Evolutionary conservation across 2,329 filamentous ascomycete genomes (phyloP).

Genomic region (Dothideomycetidae sp.): DNA sequence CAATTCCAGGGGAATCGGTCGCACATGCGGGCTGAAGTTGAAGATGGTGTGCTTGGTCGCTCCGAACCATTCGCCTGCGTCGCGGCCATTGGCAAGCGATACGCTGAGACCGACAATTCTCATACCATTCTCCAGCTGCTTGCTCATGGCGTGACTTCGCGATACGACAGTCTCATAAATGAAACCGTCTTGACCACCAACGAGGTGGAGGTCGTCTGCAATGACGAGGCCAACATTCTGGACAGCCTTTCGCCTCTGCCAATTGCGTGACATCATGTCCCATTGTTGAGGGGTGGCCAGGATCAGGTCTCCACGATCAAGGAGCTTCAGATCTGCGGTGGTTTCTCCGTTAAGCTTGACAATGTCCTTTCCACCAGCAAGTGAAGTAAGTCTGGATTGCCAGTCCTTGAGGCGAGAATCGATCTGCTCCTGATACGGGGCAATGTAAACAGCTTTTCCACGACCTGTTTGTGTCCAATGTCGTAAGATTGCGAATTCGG

Average conservation of each 20-base stretch:
- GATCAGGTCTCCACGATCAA: conserved; percentile 78
- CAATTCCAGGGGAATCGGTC: conserved; percentile 78
- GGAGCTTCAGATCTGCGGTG: conserved; percentile 72
- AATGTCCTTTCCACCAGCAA: conserved; percentile 75
- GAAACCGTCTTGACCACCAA: conserved; percentile 75
- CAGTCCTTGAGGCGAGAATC: conserved; percentile 73
- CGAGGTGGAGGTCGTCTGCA: conserved; percentile 85
- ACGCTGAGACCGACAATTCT: conserved; percentile 84
- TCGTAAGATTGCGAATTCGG: conserved; percentile 79
- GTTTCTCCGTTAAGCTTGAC: conserved; percentile 91
- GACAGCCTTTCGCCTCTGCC: conserved; percentile 92
- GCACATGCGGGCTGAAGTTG: conserved; percentile 90
- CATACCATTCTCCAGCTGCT: conserved; percentile 70
- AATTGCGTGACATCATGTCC: conserved; percentile 90
- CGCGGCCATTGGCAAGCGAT: conserved; percentile 80
- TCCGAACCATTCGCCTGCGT: conserved; percentile 95
- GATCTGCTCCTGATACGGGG: conserved; percentile 86
- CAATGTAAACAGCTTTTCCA: conserved; percentile 81
- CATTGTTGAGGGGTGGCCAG: conserved; percentile 87
- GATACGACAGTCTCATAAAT: conserved; percentile 96
- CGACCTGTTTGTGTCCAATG: conserved; percentile 64
- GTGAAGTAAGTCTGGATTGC: conserved; percentile 56
- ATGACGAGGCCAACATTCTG: conserved; percentile 84
- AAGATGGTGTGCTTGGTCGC: conserved; percentile 96
- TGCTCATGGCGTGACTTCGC: conserved; percentile 89